Evolutionary conservation across 495 filamentous ascomycete genomes (phyloP).

Genomic region (Neurospora terricola): DNA sequence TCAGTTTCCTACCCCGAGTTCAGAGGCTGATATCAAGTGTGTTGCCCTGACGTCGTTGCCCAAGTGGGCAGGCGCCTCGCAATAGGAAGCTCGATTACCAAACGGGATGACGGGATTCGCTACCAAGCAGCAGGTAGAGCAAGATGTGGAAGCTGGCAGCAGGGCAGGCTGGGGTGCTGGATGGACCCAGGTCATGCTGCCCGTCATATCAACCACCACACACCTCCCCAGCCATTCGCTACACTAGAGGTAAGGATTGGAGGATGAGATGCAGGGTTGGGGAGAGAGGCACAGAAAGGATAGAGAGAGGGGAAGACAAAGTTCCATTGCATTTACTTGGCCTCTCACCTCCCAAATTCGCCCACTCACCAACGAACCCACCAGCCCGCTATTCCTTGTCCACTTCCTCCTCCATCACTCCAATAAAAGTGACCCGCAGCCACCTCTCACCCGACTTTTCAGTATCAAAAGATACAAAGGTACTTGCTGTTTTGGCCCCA

Average conservation of each 20-base stretch:
- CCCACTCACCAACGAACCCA: background rate
- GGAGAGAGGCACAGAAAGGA: background rate
- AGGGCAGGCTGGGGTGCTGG: background rate
- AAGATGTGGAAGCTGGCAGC: background rate
- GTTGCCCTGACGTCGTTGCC: background rate
- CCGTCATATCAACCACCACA: no score
- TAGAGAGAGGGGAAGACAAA: background rate
- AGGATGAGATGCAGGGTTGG: background rate
- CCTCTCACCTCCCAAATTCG: background rate
- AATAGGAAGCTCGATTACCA: background rate
- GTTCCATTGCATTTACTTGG: background rate
- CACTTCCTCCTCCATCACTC: background rate
- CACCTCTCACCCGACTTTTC: background rate
- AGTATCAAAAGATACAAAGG: background rate
- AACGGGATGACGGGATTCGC: background rate
- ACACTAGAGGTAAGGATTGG: background rate
- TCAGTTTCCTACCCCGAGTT: background rate
- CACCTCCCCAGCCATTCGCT: no score
- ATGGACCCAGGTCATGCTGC: background rate
- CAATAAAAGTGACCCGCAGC: background rate
- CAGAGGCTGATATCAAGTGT: background rate
- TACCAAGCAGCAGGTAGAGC: background rate
- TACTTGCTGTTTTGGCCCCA: background rate
- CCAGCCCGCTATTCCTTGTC: background rate
- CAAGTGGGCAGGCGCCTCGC: background rate